Evolutionary conservation across 805 yeast genomes (phyloP).

Genomic region (Pichia membranifaciens): DNA sequence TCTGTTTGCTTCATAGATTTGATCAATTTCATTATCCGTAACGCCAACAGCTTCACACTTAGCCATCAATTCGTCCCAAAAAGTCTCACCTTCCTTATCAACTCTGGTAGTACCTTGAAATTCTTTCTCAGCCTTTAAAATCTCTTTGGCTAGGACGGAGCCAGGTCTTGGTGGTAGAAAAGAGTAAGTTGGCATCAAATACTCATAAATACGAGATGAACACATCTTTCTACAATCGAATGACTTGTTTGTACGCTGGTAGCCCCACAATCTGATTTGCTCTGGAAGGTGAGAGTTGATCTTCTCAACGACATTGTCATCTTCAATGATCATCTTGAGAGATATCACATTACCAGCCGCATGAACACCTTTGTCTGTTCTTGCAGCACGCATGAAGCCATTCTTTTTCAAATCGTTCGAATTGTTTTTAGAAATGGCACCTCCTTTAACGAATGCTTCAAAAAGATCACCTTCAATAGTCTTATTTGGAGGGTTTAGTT

Average conservation of each 20-base stretch:
- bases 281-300: constrained; percentile 76
- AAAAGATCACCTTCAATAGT: constrained; percentile 90
- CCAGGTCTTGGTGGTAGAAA: constrained; percentile 86
- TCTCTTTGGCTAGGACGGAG: constrained; percentile 55
- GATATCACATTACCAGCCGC: constrained; percentile 94
- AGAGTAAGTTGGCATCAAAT: constrained; percentile 85
- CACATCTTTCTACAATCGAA: constrained; percentile 96
- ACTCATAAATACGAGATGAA: constrained; percentile 92
- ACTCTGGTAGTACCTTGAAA: constrained; percentile 55
- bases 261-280: constrained; percentile 90
- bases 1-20: constrained; percentile 32
- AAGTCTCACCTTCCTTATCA: constrained; percentile 64
- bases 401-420: constrained; percentile 82
- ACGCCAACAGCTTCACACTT: constrained; percentile 36
- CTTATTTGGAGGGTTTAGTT: constrained; percentile 76
- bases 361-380: constrained; percentile 95
- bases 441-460: constrained; percentile 76
- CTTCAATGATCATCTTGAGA: constrained; percentile 77
- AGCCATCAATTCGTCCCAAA: constrained; percentile 55
- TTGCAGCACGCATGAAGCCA: constrained; percentile 81
- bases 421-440: constrained; percentile 82
- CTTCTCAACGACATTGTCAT: constrained; percentile 62
- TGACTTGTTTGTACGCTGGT: constrained; percentile 78
- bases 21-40: constrained; percentile 33
- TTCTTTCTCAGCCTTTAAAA: constrained; percentile 45